Base-by-base conservation (phyloP, 331 rosid species). In the Quercus phellos region DNA sequence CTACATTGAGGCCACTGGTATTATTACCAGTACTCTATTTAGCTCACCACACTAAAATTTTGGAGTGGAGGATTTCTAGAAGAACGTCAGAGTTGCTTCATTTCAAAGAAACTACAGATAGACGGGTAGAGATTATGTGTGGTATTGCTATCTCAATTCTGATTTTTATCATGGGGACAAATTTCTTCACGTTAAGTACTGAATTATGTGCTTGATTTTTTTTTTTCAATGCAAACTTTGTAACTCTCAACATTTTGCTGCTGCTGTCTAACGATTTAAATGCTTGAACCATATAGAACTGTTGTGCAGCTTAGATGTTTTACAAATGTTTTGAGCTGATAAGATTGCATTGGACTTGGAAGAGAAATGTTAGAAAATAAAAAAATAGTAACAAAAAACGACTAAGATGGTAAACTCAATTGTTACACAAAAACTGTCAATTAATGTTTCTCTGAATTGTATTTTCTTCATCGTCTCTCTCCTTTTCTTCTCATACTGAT, bases 1-100 rank as follows among this genome's bases (percentile, higher is more conserved):
- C 86, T 95, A 91, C 73, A 85, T 95, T 29, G 99, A 95, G 87
- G 98, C 99, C 60, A 95, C 99, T 3, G 91, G 97, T 76, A 89
- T 95, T 66, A 79, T 95, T 77, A 91, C 94, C 87, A 91, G 81
- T 81, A 80, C 99, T 9, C 83, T 95, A 51, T 87, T 92, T 76
- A 85, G 90, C 29, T 85, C 87, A 68, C 34, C 80, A 27, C 90
- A 81, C 13, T 95, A 81, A 90, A 79, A 30, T 24, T 69, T 64
- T 17, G 6, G 51, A n/a, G 42, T 22, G 22, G 66, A 43, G 73
- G 69, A n/a, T 74, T 34, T 34, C 46, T 4, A 43, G 17, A 34
- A 26, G 71, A 68, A 60, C 9, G 50, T 73, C n/a, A 1, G 24
- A 82, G 63, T 77, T 76, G 70, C 76, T 26, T 54, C 27, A 46